Conservation (phyloP, 2,329 filamentous ascomycete species). For the Cadophora luteo-olivacea region DNA sequence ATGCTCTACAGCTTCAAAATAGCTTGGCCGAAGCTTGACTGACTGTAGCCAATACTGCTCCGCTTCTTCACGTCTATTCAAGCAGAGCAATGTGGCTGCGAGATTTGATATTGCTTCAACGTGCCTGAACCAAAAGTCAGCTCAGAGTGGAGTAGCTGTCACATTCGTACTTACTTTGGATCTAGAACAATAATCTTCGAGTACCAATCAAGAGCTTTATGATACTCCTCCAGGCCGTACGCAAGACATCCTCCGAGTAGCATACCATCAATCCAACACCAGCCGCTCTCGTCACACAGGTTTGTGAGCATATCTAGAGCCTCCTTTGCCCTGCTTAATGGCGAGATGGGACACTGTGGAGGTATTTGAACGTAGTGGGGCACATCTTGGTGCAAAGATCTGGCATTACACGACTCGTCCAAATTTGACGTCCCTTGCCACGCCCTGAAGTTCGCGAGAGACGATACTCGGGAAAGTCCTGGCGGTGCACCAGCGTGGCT, state of each 20-base stretch:
- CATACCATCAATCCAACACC: slow-evolving; percentile 94
- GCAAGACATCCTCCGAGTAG: slow-evolving; percentile 89
- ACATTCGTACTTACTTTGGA: slow-evolving; percentile 54
- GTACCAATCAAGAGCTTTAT: slow-evolving; percentile 78
- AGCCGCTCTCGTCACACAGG: slow-evolving; percentile 79
- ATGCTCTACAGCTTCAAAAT: slow-evolving; percentile 95
- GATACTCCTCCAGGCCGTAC: slow-evolving; percentile 86
- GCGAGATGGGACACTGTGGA: slow-evolving; percentile 29
- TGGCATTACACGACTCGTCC: slow-evolving; percentile 27
- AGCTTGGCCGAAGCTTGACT: slow-evolving; percentile 82
- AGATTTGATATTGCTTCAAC: slow-evolving; percentile 94
- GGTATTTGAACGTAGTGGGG: slow-evolving; percentile 41
- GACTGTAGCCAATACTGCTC: slow-evolving; percentile 85
- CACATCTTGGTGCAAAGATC: slow-evolving; percentile 34
- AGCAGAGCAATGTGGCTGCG: slow-evolving; percentile 84
- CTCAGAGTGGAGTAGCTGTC: not conserved
- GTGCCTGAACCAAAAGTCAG: slow-evolving; percentile 52
- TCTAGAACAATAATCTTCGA: slow-evolving; percentile 65
- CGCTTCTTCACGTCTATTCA: slow-evolving; percentile 83
- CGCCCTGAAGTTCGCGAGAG: slow-evolving; percentile 5
- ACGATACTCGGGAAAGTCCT: slow-evolving; percentile 1
- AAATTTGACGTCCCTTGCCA: slow-evolving; percentile 21
- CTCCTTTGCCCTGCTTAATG: slow-evolving; percentile 57
- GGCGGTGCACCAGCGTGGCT: slow-evolving; percentile 14
- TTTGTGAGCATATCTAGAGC: slow-evolving; percentile 75